Evolutionary conservation across 768 basidiomycete species (phyloP).

Genomic region (Amanita exitialis): DNA sequence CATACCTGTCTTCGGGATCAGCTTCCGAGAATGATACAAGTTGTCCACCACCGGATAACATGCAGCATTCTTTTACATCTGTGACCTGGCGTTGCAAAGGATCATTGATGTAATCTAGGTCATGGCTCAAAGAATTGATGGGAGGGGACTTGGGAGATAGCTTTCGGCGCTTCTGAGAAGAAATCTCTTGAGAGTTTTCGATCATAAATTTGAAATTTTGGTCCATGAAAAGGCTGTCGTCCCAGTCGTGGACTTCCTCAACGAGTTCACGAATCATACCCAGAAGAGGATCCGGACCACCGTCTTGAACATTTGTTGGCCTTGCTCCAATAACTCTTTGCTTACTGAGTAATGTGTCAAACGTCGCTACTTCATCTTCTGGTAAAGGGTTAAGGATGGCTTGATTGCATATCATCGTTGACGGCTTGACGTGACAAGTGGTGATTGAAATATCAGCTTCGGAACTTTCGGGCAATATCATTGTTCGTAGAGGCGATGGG

Average conservation of each 20-base stretch:
- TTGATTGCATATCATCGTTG: not conserved
- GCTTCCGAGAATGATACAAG: not conserved
- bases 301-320: slow-evolving; percentile 2
- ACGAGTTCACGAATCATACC: slow-evolving; percentile 38
- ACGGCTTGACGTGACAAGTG: not conserved
- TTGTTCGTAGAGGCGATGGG: slow-evolving; percentile 36
- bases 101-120: not conserved
- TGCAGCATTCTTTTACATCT: not conserved
- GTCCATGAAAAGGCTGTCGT: slow-evolving; percentile 35
- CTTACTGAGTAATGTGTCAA: not conserved
- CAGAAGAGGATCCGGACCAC: slow-evolving; percentile 23
- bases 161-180: slow-evolving; percentile 2
- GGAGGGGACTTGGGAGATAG: not conserved
- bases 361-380: not conserved
- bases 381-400: not conserved
- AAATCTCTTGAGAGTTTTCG: slow-evolving; percentile 16
- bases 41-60: not conserved
- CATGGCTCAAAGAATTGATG: not conserved
- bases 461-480: slow-evolving; percentile 28
- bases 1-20: not conserved
- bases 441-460: slow-evolving; percentile 8
- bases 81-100: not conserved
- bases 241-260: slow-evolving; percentile 41
- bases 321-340: not conserved
- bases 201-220: slow-evolving; percentile 37